Evolutionary conservation across 2,329 filamentous ascomycete species (phyloP).

Genomic region (Epichloe baconii): DNA sequence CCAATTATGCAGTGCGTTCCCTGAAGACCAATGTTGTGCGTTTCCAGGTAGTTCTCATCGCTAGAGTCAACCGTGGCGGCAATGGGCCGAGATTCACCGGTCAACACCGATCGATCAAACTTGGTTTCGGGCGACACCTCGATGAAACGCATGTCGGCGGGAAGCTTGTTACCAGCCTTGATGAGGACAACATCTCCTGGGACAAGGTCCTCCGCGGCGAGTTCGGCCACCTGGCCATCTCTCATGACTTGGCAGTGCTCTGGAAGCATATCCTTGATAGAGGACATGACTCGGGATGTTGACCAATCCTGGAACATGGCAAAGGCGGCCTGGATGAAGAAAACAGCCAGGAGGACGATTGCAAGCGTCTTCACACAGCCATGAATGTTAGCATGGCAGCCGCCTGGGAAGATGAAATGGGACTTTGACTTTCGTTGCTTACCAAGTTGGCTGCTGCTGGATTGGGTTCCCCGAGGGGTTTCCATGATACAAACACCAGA

Average conservation of each 20-base stretch:
- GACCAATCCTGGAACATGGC: conserved; percentile 65
- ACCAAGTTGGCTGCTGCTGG: conserved; percentile 52
- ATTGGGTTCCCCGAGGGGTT: conserved; percentile 52
- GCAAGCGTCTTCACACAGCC: conserved; percentile 39
- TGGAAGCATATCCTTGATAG: conserved; percentile 69
- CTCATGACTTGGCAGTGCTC: conserved; percentile 55
- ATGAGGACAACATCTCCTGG: conserved; percentile 58
- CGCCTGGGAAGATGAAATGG: too few relatives aligned
- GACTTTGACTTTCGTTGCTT: conserved; percentile 1
- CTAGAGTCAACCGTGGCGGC: conserved; percentile 51
- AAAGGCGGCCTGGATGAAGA: conserved; percentile 55
- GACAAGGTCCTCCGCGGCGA: conserved; percentile 48
- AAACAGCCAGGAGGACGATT: conserved; percentile 60
- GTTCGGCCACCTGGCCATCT: conserved; percentile 36
- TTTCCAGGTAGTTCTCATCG: conserved; percentile 65
- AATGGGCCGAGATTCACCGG: conserved; percentile 53
- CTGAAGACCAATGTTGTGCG: conserved; percentile 61
- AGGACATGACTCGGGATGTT: conserved; percentile 63
- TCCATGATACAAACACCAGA: conserved; percentile 66
- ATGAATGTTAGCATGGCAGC: neutral
- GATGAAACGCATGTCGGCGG: conserved; percentile 59
- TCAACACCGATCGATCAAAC: conserved; percentile 62
- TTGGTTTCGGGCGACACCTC: conserved; percentile 55
- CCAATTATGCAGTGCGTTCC: conserved; percentile 69
- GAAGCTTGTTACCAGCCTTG: conserved; percentile 60